Percentiles rank a stretch among this genome's conserved stretches.
phyloP scores from a whole-genome alignment of 805 yeast species.

The Alloascoidea africana region DNA sequence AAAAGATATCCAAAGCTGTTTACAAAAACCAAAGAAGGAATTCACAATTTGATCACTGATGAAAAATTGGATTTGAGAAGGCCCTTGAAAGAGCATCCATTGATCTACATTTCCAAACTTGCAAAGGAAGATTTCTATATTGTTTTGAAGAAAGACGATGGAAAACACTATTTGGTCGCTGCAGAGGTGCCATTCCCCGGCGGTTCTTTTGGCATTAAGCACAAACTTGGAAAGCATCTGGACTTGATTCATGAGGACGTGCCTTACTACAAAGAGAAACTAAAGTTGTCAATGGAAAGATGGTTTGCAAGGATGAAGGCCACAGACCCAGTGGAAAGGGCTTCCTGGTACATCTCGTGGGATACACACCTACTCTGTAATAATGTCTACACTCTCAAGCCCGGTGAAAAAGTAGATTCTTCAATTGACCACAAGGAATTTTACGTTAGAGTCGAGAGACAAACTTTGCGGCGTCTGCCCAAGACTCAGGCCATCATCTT shows the following conservation, averaged over 20 bases:
- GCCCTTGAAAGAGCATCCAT: constrained; percentile 51
- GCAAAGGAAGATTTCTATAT: constrained; percentile 67
- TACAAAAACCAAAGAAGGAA: constrained; percentile 31
- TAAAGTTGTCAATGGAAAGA: constrained; percentile 56
- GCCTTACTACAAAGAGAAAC: constrained; percentile 52
- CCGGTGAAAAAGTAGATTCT: constrained; percentile 29
- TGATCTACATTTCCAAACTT: constrained; percentile 45
- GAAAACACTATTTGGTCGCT: constrained; percentile 46
- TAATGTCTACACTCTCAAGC: constrained; percentile 34
- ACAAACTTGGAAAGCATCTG: constrained; percentile 44
- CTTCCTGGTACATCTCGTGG: constrained; percentile 65
- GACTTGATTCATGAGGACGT: constrained; percentile 55
- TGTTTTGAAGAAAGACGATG: constrained; percentile 40
- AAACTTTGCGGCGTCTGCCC: constrained; percentile 54
- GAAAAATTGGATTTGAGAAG: constrained; percentile 44
- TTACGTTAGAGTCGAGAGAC: constrained; percentile 60
- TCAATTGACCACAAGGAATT: constrained; percentile 34
- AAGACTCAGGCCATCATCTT: constrained; percentile 50
- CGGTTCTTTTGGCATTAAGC: constrained; percentile 49
- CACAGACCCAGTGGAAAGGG: constrained; percentile 53
- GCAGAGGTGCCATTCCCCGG: constrained; percentile 76
- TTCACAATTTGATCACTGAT: constrained; percentile 45
- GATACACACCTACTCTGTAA: constrained; percentile 45
- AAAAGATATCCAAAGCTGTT: constrained; percentile 50
- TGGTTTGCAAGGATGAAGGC: constrained; percentile 54